Percentiles rank a stretch among this genome's conserved stretches.
These are phyloP conservation scores for Mortierella sp. DNA, from an alignment of 371 early-diverging fungal species.

Conservation along the genomic window DNA sequence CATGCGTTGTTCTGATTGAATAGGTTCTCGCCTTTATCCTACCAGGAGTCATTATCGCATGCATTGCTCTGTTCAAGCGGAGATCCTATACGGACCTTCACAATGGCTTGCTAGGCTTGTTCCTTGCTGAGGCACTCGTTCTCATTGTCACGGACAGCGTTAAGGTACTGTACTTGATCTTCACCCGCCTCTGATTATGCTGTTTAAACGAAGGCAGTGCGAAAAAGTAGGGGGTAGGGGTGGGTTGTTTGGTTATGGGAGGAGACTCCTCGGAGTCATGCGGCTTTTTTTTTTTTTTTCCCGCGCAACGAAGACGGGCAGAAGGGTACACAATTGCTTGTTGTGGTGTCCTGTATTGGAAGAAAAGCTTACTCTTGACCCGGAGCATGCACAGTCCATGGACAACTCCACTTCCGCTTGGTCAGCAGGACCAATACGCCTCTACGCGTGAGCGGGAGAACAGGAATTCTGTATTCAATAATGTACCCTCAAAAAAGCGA, in stretches of 20 bases:
- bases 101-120: constrained; percentile 56
- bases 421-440: no score
- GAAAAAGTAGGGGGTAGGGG: not conserved
- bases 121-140: constrained; percentile 71
- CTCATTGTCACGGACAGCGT: constrained; percentile 77
- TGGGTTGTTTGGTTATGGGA: no score
- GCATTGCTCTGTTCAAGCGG: constrained; percentile 58
- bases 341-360: no score
- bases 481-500: no score
- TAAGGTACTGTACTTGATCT: constrained; percentile 66
- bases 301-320: not conserved
- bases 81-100: constrained; percentile 73
- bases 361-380: no score
- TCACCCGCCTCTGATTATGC: not conserved
- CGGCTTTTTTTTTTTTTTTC: not conserved
- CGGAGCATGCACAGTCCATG: no score
- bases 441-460: no score
- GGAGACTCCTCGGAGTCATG: no score
- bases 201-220: not conserved
- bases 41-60: constrained; percentile 66
- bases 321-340: not conserved
- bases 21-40: constrained; percentile 59
- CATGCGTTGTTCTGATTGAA: no score
- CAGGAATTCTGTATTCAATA: no score
- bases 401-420: no score